Evolutionary conservation across 169 alveolate genomes (phyloP), one percentile per base, ranked within the genome.

Genomic region (Miamiensis avidus): DNA sequence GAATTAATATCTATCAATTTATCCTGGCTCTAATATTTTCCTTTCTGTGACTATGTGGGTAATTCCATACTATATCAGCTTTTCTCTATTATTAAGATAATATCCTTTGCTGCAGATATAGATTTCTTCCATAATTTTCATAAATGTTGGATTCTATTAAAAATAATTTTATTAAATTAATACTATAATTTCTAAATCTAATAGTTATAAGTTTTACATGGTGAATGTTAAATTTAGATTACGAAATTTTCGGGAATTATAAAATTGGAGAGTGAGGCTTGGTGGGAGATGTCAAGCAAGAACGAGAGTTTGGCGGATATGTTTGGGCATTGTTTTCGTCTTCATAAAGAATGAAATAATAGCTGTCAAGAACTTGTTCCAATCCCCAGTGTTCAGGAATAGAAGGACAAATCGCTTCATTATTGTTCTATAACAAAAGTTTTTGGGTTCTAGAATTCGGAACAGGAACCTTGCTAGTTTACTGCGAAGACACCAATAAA

Each of bases 51-150:
- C 82, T 34, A 92, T 85, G 86, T 93, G 95, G 0, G 97, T 93
- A n/a, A 94, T 86, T 33, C 92, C 94, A 75, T 90, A 30, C 64
- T 81, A 75, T 73, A 83, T 65, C 0, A 87, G 31, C 81, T 85
- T 85, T 16, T 74, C 87, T 30, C 65, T 72, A 83, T 92, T 88
- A 27, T 85, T 78, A 81, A 90, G 90, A n/a, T 92, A 89, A 88
- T 87, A 96, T 64, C 86, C 89, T 78, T 90, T 76, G 64, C 90
- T 87, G 15, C 92, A 90, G 11, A 92, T 33, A 82, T 83, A 94
- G 0, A 96, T 84, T 82, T 96, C 98, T 76, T 93, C 86, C 33
- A 94, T 91, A 30, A 96, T 88, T 85, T 88, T 88, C 76, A 94
- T 84, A 49, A 95, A 79, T 82, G 86, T 82, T 25, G 94, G 91